Evolutionary conservation across 257 asterid species (phyloP).

Genomic region (Nicotiana attenuata): DNA sequence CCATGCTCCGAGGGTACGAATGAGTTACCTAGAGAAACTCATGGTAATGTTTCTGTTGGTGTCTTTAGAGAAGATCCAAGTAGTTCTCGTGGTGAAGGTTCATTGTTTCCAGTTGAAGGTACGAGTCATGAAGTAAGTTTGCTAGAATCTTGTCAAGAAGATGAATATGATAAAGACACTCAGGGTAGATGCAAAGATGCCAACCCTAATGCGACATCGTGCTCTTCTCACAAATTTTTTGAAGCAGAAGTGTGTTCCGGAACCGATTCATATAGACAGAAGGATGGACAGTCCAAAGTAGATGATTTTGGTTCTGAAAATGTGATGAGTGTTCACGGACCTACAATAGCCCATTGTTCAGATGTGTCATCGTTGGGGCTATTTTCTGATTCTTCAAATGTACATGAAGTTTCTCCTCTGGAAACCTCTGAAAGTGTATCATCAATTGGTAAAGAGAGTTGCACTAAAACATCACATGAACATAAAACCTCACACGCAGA

Average conservation of each 20-base stretch:
- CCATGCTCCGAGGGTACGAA: background rate
- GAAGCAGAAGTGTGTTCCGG: constrained; percentile 17
- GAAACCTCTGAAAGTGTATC: constrained; percentile 11
- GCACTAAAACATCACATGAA: constrained; percentile 5
- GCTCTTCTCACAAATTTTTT: constrained; percentile 9
- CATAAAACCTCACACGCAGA: constrained; percentile 18
- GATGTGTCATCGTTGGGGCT: constrained; percentile 16
- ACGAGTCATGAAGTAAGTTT: constrained; percentile 17
- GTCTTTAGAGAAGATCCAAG: constrained; percentile 19
- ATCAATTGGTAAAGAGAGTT: constrained; percentile 23
- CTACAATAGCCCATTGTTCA: constrained; percentile 12
- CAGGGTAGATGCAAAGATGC: background rate
- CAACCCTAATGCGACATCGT: background rate
- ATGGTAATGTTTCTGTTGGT: constrained; percentile 3
- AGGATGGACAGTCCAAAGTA: constrained; percentile 9
- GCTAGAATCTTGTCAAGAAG: constrained; percentile 20
- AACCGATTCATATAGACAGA: constrained; percentile 15
- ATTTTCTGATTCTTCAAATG: constrained; percentile 8
- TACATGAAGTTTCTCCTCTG: constrained; percentile 16
- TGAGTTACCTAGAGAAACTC: constrained; percentile 17
- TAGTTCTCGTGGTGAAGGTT: constrained; percentile 17
- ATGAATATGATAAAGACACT: constrained; percentile 17
- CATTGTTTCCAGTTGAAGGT: constrained; percentile 18
- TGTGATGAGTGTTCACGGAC: constrained; percentile 8
- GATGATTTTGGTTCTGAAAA: constrained; percentile 22